Conservation (phyloP, 306 rosid genomes). For the Lathyrus tuberosus region DNA sequence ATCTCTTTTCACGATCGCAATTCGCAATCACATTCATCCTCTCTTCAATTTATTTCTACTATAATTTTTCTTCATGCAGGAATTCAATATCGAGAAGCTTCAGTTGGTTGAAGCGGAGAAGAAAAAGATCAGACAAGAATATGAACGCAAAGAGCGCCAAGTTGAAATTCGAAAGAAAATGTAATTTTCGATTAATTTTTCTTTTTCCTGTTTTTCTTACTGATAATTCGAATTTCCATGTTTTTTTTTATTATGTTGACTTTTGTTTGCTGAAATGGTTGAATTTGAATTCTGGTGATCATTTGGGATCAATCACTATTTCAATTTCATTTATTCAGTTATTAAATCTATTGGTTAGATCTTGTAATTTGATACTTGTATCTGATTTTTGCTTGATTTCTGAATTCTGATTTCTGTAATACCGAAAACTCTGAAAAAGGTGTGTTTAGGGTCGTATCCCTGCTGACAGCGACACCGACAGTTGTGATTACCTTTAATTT, state of each 20-base stretch:
- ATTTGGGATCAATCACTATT: not conserved
- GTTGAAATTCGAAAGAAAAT: constrained; percentile 93
- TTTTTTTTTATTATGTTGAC: not conserved
- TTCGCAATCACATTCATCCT: not conserved
- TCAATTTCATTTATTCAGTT: constrained; percentile 2
- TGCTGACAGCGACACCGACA: too few relatives aligned
- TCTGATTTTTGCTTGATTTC: not conserved
- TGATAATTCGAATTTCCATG: not conserved
- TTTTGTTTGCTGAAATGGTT: constrained; percentile 5
- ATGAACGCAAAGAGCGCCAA: constrained; percentile 89
- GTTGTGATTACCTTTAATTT: too few relatives aligned
- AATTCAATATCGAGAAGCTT: constrained; percentile 95
- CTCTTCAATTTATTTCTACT: not conserved
- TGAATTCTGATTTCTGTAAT: too few relatives aligned
- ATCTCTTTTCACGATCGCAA: not conserved
- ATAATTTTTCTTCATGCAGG: constrained; percentile 45
- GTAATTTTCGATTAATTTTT: constrained; percentile 42
- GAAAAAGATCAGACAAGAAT: constrained; percentile 96
- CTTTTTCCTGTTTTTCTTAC: not conserved
- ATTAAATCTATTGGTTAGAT: not conserved
- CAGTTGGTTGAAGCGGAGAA: constrained; percentile 94
- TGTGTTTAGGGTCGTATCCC: too few relatives aligned
- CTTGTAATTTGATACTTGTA: constrained; percentile 31
- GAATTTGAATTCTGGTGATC: constrained; percentile 8
- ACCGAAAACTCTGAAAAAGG: too few relatives aligned